phyloP scores from a whole-genome alignment of 1,139 yeast genomes.

The Lodderomyces margitis region DNA sequence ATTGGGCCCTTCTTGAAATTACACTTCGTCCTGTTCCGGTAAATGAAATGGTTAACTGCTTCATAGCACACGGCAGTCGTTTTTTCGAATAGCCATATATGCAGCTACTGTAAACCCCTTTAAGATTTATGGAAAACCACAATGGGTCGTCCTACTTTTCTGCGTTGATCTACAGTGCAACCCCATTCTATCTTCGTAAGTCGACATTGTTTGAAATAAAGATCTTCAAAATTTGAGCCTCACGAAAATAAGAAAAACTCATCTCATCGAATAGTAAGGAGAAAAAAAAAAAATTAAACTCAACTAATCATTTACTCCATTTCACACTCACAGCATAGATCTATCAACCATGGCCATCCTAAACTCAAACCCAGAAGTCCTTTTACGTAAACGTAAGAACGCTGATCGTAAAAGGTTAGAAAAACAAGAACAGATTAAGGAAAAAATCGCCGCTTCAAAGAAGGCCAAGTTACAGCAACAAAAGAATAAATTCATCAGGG shows the following conservation, averaged over 20 bases:
- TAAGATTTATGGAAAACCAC: no score
- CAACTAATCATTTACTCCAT: not conserved
- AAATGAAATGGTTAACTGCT: no score
- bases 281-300: not conserved
- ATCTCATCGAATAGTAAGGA: constrained; percentile 1
- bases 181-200: no score
- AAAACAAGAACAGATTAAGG: constrained; percentile 51
- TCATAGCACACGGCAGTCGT: no score
- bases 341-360: constrained; percentile 43
- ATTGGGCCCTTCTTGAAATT: no score
- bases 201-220: no score
- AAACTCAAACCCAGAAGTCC: constrained; percentile 72
- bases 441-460: constrained; percentile 31
- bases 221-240: no score
- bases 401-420: constrained; percentile 69
- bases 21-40: no score
- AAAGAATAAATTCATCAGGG: constrained; percentile 57
- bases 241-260: constrained; percentile 6
- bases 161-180: no score
- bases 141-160: no score
- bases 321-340: constrained; percentile 1
- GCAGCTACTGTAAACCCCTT: no score
- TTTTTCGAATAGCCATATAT: no score
- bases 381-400: constrained; percentile 73
- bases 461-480: constrained; percentile 36